A percentile compares a stretch with the other conserved stretches of the same genome.
Evolutionary conservation across 2,329 filamentous ascomycete genomes (phyloP).

Genomic region (Exophiala lecanii-corni): DNA sequence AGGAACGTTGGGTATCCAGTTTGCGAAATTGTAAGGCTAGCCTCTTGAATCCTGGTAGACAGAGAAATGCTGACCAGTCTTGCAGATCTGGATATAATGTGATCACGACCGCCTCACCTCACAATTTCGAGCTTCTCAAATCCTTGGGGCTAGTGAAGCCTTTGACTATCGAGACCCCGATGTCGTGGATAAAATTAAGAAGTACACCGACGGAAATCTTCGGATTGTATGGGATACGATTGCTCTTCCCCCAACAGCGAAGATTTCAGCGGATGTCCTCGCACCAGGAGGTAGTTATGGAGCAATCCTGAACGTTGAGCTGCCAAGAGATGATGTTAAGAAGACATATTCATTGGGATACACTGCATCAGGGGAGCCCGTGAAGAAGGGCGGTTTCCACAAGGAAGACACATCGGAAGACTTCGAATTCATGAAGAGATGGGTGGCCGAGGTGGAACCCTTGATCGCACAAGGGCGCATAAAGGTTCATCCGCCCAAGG

Average conservation of each 20-base stretch:
- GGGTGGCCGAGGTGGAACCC: constrained; percentile 35
- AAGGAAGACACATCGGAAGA: constrained; percentile 31
- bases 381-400: constrained; percentile 17
- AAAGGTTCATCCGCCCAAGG: constrained; percentile 39
- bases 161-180: constrained; percentile 36
- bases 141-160: constrained; percentile 33
- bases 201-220: constrained; percentile 34
- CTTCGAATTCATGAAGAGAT: constrained; percentile 41
- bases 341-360: constrained; percentile 31
- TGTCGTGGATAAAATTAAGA: constrained; percentile 30
- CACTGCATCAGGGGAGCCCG: constrained; percentile 31
- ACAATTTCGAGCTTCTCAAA: constrained; percentile 33
- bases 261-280: constrained; percentile 34
- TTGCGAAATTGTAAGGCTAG: constrained; percentile 34
- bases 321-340: constrained; percentile 33
- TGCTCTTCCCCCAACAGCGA: constrained; percentile 26
- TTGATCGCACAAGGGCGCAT: constrained; percentile 42
- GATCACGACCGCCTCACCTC: constrained; percentile 34
- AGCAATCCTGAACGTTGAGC: constrained; percentile 27
- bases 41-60: background rate
- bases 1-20: constrained; percentile 38
- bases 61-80: constrained; percentile 1
- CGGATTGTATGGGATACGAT: constrained; percentile 37
- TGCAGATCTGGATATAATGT: constrained; percentile 30
- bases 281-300: constrained; percentile 32